Evolutionary conservation across 2,329 filamentous ascomycete species (phyloP).

Genomic region (Sclerotinia glacialis): DNA sequence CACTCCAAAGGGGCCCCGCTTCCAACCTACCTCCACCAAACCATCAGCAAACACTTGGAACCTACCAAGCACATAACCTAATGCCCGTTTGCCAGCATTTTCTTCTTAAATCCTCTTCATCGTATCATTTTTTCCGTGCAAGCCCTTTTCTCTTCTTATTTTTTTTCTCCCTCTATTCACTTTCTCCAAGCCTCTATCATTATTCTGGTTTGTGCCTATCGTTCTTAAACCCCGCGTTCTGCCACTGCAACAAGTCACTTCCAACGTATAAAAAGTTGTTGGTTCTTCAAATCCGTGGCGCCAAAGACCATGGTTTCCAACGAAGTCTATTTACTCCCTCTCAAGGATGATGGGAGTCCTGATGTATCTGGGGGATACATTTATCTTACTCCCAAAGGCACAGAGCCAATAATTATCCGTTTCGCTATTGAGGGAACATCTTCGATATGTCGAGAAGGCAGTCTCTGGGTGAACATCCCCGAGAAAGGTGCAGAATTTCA

Average conservation of each 20-base stretch:
- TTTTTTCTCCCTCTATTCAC: background rate
- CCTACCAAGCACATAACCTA: slow-evolving; percentile 1
- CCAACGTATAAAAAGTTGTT: slow-evolving; percentile 10
- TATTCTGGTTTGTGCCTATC: background rate
- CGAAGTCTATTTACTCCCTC: slow-evolving; percentile 81
- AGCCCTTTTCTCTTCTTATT: background rate
- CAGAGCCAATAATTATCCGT: slow-evolving; percentile 73
- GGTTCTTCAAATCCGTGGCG: slow-evolving; percentile 45
- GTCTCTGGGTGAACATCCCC: slow-evolving; percentile 95
- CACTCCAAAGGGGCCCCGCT: slow-evolving; percentile 18
- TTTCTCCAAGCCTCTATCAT: background rate
- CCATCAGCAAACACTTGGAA: slow-evolving; percentile 16
- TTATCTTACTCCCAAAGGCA: slow-evolving; percentile 74
- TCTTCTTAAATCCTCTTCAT: background rate
- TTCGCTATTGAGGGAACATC: slow-evolving; percentile 94
- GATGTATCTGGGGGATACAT: slow-evolving; percentile 88
- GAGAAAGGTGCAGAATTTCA: slow-evolving; percentile 71
- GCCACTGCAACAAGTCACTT: background rate
- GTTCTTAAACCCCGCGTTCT: background rate
- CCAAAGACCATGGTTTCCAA: slow-evolving; percentile 61
- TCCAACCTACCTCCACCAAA: slow-evolving; percentile 20
- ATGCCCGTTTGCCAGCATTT: slow-evolving; percentile 7
- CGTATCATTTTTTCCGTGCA: background rate
- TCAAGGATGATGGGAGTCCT: slow-evolving; percentile 91
- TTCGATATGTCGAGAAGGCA: slow-evolving; percentile 91